phyloP scores from a whole-genome alignment of 768 basidiomycete species.

The Neoboletus magnificus region DNA sequence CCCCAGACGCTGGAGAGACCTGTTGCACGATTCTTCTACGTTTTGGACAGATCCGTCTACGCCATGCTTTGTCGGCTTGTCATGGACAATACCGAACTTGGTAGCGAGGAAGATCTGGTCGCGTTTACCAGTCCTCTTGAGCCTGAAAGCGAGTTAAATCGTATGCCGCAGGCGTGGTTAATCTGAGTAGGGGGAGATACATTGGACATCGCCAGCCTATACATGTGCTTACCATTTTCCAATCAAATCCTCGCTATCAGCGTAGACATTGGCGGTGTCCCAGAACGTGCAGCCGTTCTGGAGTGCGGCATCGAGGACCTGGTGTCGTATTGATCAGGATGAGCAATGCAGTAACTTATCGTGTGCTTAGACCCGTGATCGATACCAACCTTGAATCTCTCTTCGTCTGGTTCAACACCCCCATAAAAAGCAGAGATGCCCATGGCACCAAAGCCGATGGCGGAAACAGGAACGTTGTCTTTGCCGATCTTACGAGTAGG shows the following conservation, averaged over 20 bases:
- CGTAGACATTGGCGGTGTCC: constrained; percentile 46
- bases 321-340: neutral
- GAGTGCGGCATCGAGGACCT: constrained; percentile 44
- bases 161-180: too few relatives aligned
- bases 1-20: constrained; percentile 41
- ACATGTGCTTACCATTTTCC: constrained; percentile 38
- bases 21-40: constrained; percentile 35
- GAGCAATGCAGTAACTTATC: neutral
- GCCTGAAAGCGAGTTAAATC: constrained; percentile 28
- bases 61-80: constrained; percentile 16
- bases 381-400: constrained; percentile 49
- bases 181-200: neutral
- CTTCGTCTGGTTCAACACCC: constrained; percentile 45
- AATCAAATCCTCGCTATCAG: constrained; percentile 42
- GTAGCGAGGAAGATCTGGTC: constrained; percentile 60
- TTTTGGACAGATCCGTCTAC: constrained; percentile 42
- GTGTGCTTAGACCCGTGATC: accelerated
- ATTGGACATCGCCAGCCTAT: neutral
- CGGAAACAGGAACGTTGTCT: constrained; percentile 30
- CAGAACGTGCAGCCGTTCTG: constrained; percentile 43
- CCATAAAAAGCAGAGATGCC: constrained; percentile 52
- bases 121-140: constrained; percentile 44
- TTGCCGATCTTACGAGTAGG: constrained; percentile 31
- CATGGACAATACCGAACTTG: constrained; percentile 45
- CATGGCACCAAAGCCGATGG: constrained; percentile 63